Conservation (phyloP, 768 basidiomycete species). For the Suillus clintonianus region DNA sequence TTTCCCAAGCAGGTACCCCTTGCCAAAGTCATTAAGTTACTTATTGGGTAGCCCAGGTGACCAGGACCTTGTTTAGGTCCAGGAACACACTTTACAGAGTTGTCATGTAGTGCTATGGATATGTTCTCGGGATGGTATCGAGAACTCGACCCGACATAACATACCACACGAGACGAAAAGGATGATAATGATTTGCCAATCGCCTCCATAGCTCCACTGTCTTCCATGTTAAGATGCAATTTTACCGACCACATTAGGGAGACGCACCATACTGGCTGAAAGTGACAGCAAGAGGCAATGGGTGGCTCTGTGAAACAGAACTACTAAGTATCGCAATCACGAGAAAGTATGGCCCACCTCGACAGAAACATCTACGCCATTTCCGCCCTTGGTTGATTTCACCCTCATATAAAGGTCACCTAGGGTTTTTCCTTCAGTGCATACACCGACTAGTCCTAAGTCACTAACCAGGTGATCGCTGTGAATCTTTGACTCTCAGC, state of each 20-base stretch:
- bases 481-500: conserved; percentile 81
- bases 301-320: conserved; percentile 46
- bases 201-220: conserved; percentile 51
- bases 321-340: neutral
- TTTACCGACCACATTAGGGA: neutral
- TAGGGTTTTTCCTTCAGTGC: conserved; percentile 12
- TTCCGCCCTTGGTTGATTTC: conserved; percentile 27
- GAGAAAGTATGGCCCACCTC: neutral
- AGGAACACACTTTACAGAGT: neutral
- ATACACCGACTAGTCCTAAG: neutral
- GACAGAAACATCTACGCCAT: neutral
- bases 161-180: conserved; percentile 51
- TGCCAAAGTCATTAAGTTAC: too few species aligned
- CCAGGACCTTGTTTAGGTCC: too few species aligned
- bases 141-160: conserved; percentile 52
- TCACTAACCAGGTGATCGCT: conserved; percentile 71
- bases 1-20: too few species aligned
- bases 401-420: conserved; percentile 29
- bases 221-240: neutral
- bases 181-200: conserved; percentile 58
- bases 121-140: conserved; percentile 44
- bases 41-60: too few species aligned
- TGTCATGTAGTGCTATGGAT: conserved; percentile 8
- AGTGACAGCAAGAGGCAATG: conserved; percentile 49
- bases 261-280: conserved; percentile 59